These are phyloP conservation scores for Voacanga thouarsii DNA, from an alignment of 257 asterid species.

Conservation along the genomic window DNA sequence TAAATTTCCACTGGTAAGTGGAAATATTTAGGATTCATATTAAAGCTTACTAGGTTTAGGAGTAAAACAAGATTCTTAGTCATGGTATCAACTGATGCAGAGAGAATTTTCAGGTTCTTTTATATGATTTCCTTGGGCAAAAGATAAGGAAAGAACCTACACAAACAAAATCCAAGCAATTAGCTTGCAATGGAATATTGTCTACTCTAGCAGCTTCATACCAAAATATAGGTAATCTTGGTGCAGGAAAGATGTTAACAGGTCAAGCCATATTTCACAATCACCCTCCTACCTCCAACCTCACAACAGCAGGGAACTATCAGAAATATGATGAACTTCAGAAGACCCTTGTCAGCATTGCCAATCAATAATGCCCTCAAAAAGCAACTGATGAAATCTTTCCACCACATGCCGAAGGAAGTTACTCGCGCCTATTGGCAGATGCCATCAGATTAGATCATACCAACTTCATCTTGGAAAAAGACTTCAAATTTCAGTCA, in stretches of 20 bases:
- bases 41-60: not conserved
- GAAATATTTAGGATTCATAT: not conserved
- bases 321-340: slow-evolving; percentile 1
- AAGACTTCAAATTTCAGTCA: not conserved
- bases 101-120: not conserved
- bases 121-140: not conserved
- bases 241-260: not conserved
- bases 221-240: not conserved
- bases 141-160: not conserved
- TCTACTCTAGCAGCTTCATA: not conserved
- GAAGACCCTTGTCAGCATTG: not conserved
- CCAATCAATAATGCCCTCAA: not conserved
- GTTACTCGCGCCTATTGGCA: not conserved
- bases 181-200: not conserved
- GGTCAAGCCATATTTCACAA: not conserved
- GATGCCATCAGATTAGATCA: not conserved
- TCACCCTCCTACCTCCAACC: not conserved
- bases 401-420: not conserved
- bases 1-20: not conserved
- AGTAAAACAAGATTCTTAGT: not conserved
- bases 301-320: not conserved
- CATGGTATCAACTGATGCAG: not conserved
- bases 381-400: not conserved
- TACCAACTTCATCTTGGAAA: not conserved
- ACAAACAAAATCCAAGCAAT: not conserved